Base-by-base conservation (phyloP, 176 grass and related monocot species). In the Eleusine indica region DNA sequence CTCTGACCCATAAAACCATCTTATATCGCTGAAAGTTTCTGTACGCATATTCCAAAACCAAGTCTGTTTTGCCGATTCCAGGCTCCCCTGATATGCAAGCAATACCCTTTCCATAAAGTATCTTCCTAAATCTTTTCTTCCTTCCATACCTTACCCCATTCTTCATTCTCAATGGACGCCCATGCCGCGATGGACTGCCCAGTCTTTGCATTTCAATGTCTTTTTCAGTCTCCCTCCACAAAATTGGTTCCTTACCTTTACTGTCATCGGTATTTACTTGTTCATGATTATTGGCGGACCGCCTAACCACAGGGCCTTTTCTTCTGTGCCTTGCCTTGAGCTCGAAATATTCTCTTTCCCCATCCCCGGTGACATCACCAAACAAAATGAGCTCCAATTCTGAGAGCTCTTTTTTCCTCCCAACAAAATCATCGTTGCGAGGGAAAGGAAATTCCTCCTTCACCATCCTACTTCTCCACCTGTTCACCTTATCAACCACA, bases 131-230 rank as follows among this genome's bases (percentile, higher is more conserved):
- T 84, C 89, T 89, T 74, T 87, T 95, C 79, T 86, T 95, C 77
- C 83, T 89, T 46, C 47, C 79, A 77, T 74, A 41, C 61, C 83
- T 88, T 41, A 87, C 84, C 3, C 78, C 83, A 65, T 77, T 89
- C 66, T 98, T 95, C 75, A 68, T 32, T 85, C 82, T 88, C 22
- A 88, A 51, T 8, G 70, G 89, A 44, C 82, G 75, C 42, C 82
- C 89, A 75, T 86, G 83, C 51, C 52, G 73, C 7, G 54, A 35
- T 86, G 88, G 83, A 82, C 83, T 90, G 42, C 74, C 48, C 58
- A 92, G n/a, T 82, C 93, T 95, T 85, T 94, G 89, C 96, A 98
- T 98, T 83, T 98, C 96, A 78, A 98, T 95, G 78, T 93, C 89
- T 80, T 98, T 89, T 78, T 94, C 93, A n/a, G 93, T 91, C 61